A percentile compares a stretch with the other conserved stretches of the same genome.
Evolutionary conservation across 768 basidiomycete species (phyloP).

Genomic region (Candolleomyces efflorescens): DNA sequence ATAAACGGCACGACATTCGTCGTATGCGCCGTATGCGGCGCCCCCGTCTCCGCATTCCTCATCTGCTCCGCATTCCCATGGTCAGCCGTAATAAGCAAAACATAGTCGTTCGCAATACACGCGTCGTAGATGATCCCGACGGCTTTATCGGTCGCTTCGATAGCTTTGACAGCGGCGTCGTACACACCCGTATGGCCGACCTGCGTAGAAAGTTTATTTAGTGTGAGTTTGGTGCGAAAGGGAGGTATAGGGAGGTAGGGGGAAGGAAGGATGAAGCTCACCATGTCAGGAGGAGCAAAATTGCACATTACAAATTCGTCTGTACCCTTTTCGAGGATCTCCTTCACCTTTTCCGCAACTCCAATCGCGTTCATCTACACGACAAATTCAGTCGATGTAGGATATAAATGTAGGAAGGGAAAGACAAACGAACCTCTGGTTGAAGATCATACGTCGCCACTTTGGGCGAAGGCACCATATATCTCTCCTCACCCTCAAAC

Average conservation of each 20-base stretch:
- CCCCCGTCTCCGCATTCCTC: slow-evolving; percentile 77
- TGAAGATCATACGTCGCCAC: slow-evolving; percentile 93
- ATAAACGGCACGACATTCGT: slow-evolving; percentile 92
- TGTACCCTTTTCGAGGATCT: slow-evolving; percentile 62
- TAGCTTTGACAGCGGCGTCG: slow-evolving; percentile 88
- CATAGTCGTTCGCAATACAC: slow-evolving; percentile 80
- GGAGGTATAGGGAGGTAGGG: neutral
- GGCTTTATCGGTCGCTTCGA: slow-evolving; percentile 83
- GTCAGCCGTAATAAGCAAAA: slow-evolving; percentile 86
- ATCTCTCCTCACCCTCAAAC: slow-evolving; percentile 75
- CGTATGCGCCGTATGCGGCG: slow-evolving; percentile 89
- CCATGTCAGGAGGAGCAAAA: slow-evolving; percentile 97
- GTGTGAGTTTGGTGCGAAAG: too few species aligned
- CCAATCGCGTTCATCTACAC: slow-evolving; percentile 72
- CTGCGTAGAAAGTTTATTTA: too few species aligned
- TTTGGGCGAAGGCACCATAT: slow-evolving; percentile 89
- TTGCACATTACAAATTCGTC: slow-evolving; percentile 97
- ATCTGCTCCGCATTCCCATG: slow-evolving; percentile 97
- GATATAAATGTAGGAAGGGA: too few species aligned
- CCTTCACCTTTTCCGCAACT: slow-evolving; percentile 91
- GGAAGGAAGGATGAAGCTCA: slow-evolving; percentile 18
- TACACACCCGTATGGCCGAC: slow-evolving; percentile 80
- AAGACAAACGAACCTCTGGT: slow-evolving; percentile 38
- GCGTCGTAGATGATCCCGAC: slow-evolving; percentile 86
- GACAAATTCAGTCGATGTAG: too few species aligned